Conservation (phyloP, 192 early-diverging fungal species). For the Geranomyces michiganensis region DNA sequence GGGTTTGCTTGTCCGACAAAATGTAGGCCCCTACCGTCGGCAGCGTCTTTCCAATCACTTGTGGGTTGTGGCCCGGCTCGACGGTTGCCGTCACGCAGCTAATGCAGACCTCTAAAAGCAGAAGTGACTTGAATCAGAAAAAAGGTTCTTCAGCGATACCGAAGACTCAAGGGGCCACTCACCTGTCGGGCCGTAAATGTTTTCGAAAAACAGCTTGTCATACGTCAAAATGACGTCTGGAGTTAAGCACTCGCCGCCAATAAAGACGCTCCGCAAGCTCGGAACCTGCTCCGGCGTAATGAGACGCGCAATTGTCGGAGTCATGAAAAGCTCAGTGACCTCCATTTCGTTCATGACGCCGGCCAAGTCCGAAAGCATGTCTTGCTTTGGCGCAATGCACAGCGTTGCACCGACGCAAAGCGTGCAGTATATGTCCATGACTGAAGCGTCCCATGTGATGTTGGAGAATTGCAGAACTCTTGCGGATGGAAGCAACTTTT, state of each 20-base stretch:
- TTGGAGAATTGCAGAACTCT: slow-evolving; percentile 5
- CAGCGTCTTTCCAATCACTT: too few relatives aligned
- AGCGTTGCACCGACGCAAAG: slow-evolving; percentile 12
- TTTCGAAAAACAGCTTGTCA: background rate
- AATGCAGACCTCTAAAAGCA: too few relatives aligned
- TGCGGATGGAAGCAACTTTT: too few relatives aligned
- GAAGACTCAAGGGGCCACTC: too few relatives aligned
- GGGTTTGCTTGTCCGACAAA: slow-evolving; percentile 8
- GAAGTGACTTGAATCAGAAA: too few relatives aligned
- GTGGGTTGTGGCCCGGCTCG: too few relatives aligned
- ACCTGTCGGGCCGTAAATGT: background rate
- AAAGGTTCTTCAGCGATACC: too few relatives aligned
- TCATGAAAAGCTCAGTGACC: slow-evolving; percentile 4
- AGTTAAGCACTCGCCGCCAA: slow-evolving; percentile 21
- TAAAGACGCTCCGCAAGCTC: background rate
- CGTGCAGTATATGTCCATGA: slow-evolving; percentile 17
- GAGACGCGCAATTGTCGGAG: background rate
- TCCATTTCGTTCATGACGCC: slow-evolving; percentile 4
- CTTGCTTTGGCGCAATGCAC: slow-evolving; percentile 18
- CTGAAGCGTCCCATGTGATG: slow-evolving; percentile 6
- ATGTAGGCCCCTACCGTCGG: too few relatives aligned
- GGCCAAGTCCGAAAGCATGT: slow-evolving; percentile 14
- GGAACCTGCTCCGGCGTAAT: slow-evolving; percentile 18
- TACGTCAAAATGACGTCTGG: slow-evolving; percentile 3
- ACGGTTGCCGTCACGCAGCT: too few relatives aligned